Percentiles rank a stretch among this genome's conserved stretches.
Evolutionary conservation across 2,329 filamentous ascomycete genomes (phyloP).

Genomic region (Colletotrichum lentis): DNA sequence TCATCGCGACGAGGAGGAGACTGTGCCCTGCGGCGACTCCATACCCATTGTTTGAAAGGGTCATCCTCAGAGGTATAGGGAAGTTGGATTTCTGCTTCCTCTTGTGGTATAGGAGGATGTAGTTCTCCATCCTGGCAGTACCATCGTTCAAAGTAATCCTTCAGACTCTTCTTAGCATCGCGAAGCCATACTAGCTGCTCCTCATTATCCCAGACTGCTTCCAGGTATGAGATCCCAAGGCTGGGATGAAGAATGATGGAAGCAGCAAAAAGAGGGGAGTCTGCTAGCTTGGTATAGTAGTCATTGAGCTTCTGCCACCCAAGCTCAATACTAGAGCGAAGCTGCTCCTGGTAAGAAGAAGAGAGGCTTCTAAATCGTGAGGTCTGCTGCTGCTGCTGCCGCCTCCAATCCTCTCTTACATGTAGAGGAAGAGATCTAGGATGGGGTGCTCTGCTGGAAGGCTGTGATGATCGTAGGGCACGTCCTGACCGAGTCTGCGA

Average conservation of each 20-base stretch:
- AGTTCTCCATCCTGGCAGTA: too few relatives aligned
- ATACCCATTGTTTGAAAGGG: too few relatives aligned
- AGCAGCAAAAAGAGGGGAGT: neutral
- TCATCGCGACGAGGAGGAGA: too few relatives aligned
- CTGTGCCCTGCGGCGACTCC: too few relatives aligned
- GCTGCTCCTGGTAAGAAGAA: neutral
- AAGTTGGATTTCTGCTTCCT: too few relatives aligned
- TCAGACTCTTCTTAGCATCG: neutral
- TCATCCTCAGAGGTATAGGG: too few relatives aligned
- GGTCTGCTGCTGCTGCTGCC: too few relatives aligned
- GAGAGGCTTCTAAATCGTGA: neutral
- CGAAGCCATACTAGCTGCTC: neutral
- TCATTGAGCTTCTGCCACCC: neutral
- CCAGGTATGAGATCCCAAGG: slow-evolving; percentile 6
- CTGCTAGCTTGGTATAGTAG: neutral
- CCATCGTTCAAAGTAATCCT: neutral
- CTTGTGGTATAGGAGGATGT: too few relatives aligned
- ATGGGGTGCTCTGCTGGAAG: too few relatives aligned
- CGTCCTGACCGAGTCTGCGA: neutral
- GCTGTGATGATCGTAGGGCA: neutral
- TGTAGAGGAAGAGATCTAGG: neutral
- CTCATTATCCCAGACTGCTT: neutral
- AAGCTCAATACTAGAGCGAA: neutral
- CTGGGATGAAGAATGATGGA: neutral
- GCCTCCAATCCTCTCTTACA: neutral